Percentiles rank a stretch among this genome's conserved stretches.
These are phyloP conservation scores for Colletotrichum euphorbiae DNA, from an alignment of 2,329 filamentous ascomycete species.

Conservation along the genomic window DNA sequence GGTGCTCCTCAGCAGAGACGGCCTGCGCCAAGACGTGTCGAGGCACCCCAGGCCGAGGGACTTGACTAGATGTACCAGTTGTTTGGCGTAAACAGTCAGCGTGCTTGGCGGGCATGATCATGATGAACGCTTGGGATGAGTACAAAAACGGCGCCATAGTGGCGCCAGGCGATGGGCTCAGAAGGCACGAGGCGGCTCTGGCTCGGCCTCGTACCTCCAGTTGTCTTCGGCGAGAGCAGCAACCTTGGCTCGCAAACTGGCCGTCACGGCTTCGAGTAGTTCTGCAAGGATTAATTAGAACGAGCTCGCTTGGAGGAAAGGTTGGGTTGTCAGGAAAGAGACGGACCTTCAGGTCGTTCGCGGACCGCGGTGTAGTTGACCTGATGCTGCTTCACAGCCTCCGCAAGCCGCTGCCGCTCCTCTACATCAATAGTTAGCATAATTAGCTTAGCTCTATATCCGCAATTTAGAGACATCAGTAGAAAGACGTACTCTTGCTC, in stretches of 20 bases:
- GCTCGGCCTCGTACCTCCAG: slow-evolving; percentile 88
- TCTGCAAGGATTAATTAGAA: slow-evolving; percentile 58
- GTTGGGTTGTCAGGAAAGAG: not conserved
- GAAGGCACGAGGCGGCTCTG: slow-evolving; percentile 56
- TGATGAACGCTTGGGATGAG: slow-evolving; percentile 7
- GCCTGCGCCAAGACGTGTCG: slow-evolving; percentile 57
- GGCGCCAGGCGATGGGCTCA: slow-evolving; percentile 40
- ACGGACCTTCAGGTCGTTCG: slow-evolving; percentile 64
- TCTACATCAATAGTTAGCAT: slow-evolving; percentile 52
- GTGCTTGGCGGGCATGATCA: not conserved
- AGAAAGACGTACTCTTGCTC: slow-evolving; percentile 60
- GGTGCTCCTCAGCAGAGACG: slow-evolving; percentile 53
- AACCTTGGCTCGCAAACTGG: slow-evolving; percentile 79
- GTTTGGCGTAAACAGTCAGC: slow-evolving; percentile 6
- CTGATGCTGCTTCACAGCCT: slow-evolving; percentile 71
- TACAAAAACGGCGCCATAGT: slow-evolving; percentile 31
- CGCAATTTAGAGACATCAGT: not conserved
- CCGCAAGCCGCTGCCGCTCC: slow-evolving; percentile 69
- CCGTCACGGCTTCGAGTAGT: slow-evolving; percentile 75
- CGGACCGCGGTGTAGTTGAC: slow-evolving; percentile 65
- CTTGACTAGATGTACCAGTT: slow-evolving; percentile 61
- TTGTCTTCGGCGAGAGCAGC: slow-evolving; percentile 82
- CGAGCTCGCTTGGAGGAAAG: not conserved
- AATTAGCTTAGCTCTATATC: slow-evolving; percentile 42
- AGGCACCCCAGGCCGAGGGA: slow-evolving; percentile 67